A percentile compares a stretch with the other conserved stretches of the same genome.
Evolutionary conservation across 805 yeast genomes (phyloP).

Genomic region (Monosporozyma servazzii): DNA sequence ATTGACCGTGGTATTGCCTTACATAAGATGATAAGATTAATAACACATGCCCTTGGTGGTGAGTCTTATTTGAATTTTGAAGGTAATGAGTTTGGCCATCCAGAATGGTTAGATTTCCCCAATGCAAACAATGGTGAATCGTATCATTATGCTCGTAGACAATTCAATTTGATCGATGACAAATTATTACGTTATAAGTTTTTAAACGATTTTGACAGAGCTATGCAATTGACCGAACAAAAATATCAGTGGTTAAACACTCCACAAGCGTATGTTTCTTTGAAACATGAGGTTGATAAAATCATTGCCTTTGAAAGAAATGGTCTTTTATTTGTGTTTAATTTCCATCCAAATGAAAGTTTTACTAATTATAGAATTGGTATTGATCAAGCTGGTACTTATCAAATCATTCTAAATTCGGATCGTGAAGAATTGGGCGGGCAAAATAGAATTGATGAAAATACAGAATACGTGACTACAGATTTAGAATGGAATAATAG

Average conservation of each 20-base stretch:
- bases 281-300: slow-evolving; percentile 84
- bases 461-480: slow-evolving; percentile 54
- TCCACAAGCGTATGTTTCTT: slow-evolving; percentile 73
- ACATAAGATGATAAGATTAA: slow-evolving; percentile 81
- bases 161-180: slow-evolving; percentile 80
- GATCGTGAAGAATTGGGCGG: slow-evolving; percentile 75
- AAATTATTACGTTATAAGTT: slow-evolving; percentile 68
- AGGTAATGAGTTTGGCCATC: slow-evolving; percentile 98
- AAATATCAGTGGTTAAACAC: slow-evolving; percentile 63
- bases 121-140: slow-evolving; percentile 80
- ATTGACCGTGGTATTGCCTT: slow-evolving; percentile 85
- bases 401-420: slow-evolving; percentile 63
- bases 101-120: slow-evolving; percentile 98
- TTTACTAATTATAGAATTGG: slow-evolving; percentile 85
- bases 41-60: slow-evolving; percentile 90
- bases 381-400: slow-evolving; percentile 70
- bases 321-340: slow-evolving; percentile 75
- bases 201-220: slow-evolving; percentile 73
- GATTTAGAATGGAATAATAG: slow-evolving; percentile 76
- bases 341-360: slow-evolving; percentile 80
- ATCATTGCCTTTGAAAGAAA: slow-evolving; percentile 83
- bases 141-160: slow-evolving; percentile 91
- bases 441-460: slow-evolving; percentile 56
- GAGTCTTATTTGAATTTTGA: slow-evolving; percentile 94
- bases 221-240: slow-evolving; percentile 70